Base-by-base conservation (phyloP, 2,329 filamentous ascomycete genomes). In the Colletotrichum karsti region DNA sequence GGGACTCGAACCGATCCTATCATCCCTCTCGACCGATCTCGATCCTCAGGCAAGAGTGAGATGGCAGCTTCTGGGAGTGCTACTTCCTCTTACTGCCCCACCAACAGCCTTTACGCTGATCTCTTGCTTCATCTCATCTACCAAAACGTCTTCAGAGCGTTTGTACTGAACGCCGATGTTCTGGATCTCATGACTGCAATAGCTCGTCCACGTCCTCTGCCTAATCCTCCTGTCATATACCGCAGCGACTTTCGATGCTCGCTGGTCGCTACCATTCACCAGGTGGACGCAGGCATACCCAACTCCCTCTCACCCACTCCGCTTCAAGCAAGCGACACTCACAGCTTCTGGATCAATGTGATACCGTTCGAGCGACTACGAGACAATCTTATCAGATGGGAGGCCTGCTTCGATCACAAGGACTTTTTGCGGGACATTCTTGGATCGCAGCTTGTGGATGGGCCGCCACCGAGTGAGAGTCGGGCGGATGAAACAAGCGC, bases 371-470 rank as follows among this genome's bases (percentile, higher is more conserved):
- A 62, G 7, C 9, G 54, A n/a, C 1, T 69, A 2, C 67, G 67
- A 12, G 67, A 69, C 20, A 69, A 69, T 24, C 63, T 69, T 1
- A 69, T 69, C 13, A 37, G 63, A 30, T 39, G 33, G 7, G 67
- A 69, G 24, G 63, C 48, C 1, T 33, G 4, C 2, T 69, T 62
- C 26, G 58, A 69, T 30, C 63, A 66, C 24, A 54, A 22, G 28
- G 63, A 63, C 3, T 42, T 69, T 1, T 28, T 69, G 2, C 18
- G 53, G 18, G 67, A 67, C 20, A 44, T 69, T 18, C 50, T 67
- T 13, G 63, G 63, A n/a, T 42, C 56, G 22, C n/a, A n/a, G n/a
- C n/a, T n/a, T n/a, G n/a, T n/a, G n/a, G n/a, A n/a, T n/a, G n/a
- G n/a, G n/a, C n/a, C n/a, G n/a, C n/a, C n/a, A n/a, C n/a, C n/a